phyloP scores from a whole-genome alignment of 495 filamentous ascomycete genomes.

The Penicillium roqueforti region DNA sequence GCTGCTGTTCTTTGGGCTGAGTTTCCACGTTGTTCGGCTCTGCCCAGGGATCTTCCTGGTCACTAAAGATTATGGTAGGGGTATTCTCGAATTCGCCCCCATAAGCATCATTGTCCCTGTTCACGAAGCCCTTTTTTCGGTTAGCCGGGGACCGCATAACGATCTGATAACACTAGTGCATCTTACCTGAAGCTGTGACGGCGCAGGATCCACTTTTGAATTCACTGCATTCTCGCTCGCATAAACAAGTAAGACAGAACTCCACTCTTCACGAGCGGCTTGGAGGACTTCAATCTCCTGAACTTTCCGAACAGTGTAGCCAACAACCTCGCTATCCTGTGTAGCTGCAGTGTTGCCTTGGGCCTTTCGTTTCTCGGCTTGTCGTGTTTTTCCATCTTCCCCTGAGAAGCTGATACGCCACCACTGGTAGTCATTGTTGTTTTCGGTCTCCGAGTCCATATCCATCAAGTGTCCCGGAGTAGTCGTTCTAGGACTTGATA shows the following conservation, averaged over 20 bases:
- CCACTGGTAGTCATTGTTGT: conserved; percentile 45
- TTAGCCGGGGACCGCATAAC: conserved; percentile 4
- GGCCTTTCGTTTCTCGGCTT: conserved; percentile 26
- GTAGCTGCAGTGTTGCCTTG: conserved; percentile 14
- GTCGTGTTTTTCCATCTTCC: conserved; percentile 42
- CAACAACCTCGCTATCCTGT: conserved; percentile 37
- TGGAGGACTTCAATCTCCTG: conserved; percentile 48
- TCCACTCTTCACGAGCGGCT: conserved; percentile 49
- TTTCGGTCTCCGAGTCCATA: conserved; percentile 16
- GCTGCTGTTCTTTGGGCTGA: conserved; percentile 1
- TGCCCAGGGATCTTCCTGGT: conserved; percentile 2
- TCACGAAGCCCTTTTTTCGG: conserved; percentile 40
- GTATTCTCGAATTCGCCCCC: conserved; percentile 37
- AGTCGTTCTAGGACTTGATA: conserved; percentile 20
- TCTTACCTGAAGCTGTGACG: conserved; percentile 41
- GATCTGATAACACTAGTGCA: neutral
- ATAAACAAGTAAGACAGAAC: conserved; percentile 47
- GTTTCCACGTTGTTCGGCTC: neutral
- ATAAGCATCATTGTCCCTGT: conserved; percentile 46
- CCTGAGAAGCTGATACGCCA: conserved; percentile 52
- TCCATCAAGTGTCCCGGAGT: conserved; percentile 21
- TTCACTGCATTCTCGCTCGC: conserved; percentile 45
- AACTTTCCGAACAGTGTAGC: conserved; percentile 45
- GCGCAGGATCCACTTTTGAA: conserved; percentile 28
- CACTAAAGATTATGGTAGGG: conserved; percentile 2